Percentiles rank a stretch among this genome's conserved stretches.
Evolutionary conservation across 371 early-diverging fungal species (phyloP).

Genomic region (Zychaea mexicana): DNA sequence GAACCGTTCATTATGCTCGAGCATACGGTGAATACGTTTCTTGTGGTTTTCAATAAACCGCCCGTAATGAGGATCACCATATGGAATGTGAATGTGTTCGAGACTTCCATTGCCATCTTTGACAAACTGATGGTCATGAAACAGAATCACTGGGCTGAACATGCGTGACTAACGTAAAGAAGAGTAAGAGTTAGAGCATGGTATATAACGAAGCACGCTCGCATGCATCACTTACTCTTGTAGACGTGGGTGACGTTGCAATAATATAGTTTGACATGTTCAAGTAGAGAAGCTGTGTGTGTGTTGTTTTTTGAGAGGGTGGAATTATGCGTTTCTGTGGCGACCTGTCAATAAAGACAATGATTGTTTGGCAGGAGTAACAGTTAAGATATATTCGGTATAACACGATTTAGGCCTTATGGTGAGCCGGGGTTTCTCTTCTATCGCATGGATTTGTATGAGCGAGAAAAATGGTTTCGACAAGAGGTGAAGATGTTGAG

Average conservation of each 20-base stretch:
- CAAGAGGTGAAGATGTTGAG: not conserved
- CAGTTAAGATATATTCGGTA: too few relatives aligned
- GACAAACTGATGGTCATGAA: constrained; percentile 39
- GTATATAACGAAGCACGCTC: too few relatives aligned
- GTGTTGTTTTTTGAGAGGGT: too few relatives aligned
- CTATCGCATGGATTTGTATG: not conserved
- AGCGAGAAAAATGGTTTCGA: not conserved
- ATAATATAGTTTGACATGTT: not conserved
- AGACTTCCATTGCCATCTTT: constrained; percentile 29
- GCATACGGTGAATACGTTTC: constrained; percentile 30
- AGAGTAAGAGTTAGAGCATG: too few relatives aligned
- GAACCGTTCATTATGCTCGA: constrained; percentile 32
- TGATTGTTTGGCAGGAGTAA: not conserved
- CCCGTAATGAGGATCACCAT: constrained; percentile 34
- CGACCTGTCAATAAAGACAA: not conserved
- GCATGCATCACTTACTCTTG: too few relatives aligned
- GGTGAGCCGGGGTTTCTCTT: not conserved
- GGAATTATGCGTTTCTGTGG: too few relatives aligned
- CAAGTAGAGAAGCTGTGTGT: not conserved
- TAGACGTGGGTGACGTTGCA: not conserved
- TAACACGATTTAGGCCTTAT: not conserved
- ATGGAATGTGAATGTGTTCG: constrained; percentile 35
- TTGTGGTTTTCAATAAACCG: constrained; percentile 32
- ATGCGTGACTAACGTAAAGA: constrained; percentile 18
- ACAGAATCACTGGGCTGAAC: constrained; percentile 42